Percentiles rank a stretch among this genome's conserved stretches.
phyloP scores from a whole-genome alignment of 208 protist genomes.

The Acanthamoeba royreba region DNA sequence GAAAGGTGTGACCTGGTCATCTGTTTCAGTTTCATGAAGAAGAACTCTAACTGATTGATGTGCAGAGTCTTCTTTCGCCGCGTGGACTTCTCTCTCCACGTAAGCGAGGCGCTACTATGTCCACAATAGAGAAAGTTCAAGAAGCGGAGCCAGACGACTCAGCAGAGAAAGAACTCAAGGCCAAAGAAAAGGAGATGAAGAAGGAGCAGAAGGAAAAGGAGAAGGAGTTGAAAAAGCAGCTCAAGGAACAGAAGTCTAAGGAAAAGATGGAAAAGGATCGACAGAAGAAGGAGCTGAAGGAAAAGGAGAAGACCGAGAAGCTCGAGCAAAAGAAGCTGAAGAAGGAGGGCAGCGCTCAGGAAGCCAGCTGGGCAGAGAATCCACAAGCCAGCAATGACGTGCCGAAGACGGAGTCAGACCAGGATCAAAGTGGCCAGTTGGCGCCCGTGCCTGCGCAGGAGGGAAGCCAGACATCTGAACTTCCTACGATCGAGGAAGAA shows the following conservation, averaged over 20 bases:
- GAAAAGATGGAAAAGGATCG: neutral
- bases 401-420: too few relatives aligned
- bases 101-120: neutral
- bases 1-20: neutral
- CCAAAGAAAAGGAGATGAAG: neutral
- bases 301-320: neutral
- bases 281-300: neutral
- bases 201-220: neutral
- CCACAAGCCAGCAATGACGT: too few relatives aligned
- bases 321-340: too few relatives aligned
- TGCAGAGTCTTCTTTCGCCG: neutral
- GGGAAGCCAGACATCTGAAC: too few relatives aligned
- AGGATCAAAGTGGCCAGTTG: too few relatives aligned
- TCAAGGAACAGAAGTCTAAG: neutral
- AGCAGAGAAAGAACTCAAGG: neutral
- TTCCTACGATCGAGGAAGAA: too few relatives aligned
- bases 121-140: neutral
- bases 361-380: too few relatives aligned
- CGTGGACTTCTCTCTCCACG: neutral
- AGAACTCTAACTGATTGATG: neutral
- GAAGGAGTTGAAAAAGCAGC: neutral
- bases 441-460: too few relatives aligned
- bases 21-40: too few relatives aligned
- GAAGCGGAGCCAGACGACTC: neutral
- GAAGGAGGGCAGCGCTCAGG: too few relatives aligned